A percentile compares a stretch with the other conserved stretches of the same genome.
These are phyloP conservation scores for Selaginella moellendorffii DNA, from an alignment of 75 land plant species.

Conservation along the genomic window DNA sequence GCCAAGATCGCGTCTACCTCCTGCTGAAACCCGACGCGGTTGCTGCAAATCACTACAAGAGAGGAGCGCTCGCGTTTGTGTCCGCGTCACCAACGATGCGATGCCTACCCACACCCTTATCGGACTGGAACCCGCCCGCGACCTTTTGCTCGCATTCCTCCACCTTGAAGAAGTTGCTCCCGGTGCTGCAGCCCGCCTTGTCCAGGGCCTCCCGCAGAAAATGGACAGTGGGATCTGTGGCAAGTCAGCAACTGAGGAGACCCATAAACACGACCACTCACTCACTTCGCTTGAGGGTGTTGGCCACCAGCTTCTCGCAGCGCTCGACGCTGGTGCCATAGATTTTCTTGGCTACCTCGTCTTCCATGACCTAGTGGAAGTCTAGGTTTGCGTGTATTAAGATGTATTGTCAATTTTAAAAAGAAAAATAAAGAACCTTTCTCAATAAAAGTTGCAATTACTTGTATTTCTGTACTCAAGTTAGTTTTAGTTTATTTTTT, in stretches of 20 bases:
- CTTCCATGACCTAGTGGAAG: too few species aligned
- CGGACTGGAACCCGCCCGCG: slow-evolving; percentile 49
- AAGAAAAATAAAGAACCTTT: too few species aligned
- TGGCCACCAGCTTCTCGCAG: slow-evolving; percentile 47
- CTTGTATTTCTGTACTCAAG: too few species aligned
- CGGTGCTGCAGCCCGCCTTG: slow-evolving; percentile 60
- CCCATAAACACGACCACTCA: background rate
- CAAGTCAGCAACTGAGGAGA: background rate
- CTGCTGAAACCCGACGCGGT: slow-evolving; percentile 58
- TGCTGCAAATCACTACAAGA: slow-evolving; percentile 74
- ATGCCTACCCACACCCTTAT: slow-evolving; percentile 43
- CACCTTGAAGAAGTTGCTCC: slow-evolving; percentile 51
- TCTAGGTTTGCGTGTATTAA: too few species aligned
- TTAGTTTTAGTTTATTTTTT: too few species aligned
- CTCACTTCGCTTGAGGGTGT: slow-evolving; percentile 34
- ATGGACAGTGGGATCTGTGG: slow-evolving; percentile 52
- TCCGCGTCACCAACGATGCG: background rate
- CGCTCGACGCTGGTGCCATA: slow-evolving; percentile 39
- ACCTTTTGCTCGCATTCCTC: slow-evolving; percentile 34
- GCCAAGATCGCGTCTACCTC: slow-evolving; percentile 79
- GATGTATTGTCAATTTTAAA: too few species aligned
- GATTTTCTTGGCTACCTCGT: too few species aligned
- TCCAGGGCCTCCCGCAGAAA: slow-evolving; percentile 58
- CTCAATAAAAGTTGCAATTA: too few species aligned
- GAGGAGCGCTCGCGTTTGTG: slow-evolving; percentile 1